phyloP scores from a whole-genome alignment of 345 rosid genomes.

The Bruguiera parviflora region DNA sequence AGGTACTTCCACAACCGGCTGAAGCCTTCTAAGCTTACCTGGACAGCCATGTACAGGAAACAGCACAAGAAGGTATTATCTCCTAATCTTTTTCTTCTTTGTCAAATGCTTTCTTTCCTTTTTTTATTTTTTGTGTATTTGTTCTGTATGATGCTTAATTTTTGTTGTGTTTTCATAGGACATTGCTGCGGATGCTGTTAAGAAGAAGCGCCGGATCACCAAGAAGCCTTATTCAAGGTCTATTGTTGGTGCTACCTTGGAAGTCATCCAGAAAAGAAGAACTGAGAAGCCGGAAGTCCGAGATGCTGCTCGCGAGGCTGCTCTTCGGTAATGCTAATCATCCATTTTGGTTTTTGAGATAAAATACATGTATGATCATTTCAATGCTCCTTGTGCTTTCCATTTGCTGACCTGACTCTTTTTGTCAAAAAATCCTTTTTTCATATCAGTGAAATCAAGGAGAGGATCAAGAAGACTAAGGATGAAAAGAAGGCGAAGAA shows the following conservation, averaged over 20 bases:
- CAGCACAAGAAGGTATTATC: constrained; percentile 60
- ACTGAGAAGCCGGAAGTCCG: constrained; percentile 70
- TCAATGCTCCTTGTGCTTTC: too few species aligned
- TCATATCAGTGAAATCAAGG: constrained; percentile 55
- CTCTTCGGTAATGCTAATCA: constrained; percentile 37
- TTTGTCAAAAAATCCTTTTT: background rate
- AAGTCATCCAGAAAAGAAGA: constrained; percentile 61
- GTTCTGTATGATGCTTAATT: background rate
- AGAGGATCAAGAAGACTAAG: constrained; percentile 77
- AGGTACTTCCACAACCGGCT: constrained; percentile 86
- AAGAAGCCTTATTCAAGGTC: constrained; percentile 77
- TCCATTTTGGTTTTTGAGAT: background rate
- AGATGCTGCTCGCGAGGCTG: constrained; percentile 66
- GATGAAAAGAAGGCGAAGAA: constrained; percentile 88
- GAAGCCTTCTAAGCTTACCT: constrained; percentile 92
- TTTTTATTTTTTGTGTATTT: background rate
- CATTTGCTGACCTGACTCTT: background rate
- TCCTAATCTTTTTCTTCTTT: background rate
- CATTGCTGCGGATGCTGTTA: constrained; percentile 54
- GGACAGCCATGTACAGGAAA: constrained; percentile 74
- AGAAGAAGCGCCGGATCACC: constrained; percentile 51
- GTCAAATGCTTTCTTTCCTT: background rate
- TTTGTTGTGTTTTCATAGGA: constrained; percentile 30
- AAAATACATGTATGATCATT: background rate
- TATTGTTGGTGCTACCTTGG: constrained; percentile 70